Evolutionary conservation across 2,329 filamentous ascomycete species (phyloP).

Genomic region (Exophiala viscosa): DNA sequence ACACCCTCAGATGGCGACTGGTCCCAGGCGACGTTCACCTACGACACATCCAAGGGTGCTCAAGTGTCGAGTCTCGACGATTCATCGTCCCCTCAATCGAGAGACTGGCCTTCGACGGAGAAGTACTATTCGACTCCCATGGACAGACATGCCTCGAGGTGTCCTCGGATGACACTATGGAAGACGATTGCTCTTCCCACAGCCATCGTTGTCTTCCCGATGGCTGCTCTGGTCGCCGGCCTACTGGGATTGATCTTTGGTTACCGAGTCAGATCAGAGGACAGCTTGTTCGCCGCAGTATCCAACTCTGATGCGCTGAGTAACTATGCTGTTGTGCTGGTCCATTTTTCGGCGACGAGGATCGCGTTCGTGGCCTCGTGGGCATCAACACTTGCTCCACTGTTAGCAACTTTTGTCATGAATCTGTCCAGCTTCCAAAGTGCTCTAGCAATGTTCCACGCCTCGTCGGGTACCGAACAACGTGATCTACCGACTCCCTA

Average conservation of each 20-base stretch:
- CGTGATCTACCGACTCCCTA: conserved; percentile 25
- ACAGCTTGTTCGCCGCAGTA: conserved; percentile 12
- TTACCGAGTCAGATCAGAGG: conserved; percentile 20
- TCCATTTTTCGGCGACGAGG: conserved; percentile 27
- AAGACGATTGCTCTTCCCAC: conserved; percentile 23
- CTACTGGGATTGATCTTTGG: conserved; percentile 25
- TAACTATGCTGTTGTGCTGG: conserved; percentile 20
- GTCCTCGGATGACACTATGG: conserved; percentile 10
- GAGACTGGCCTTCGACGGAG: conserved; percentile 16
- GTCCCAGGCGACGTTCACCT: conserved; percentile 12
- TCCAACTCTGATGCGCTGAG: conserved; percentile 13
- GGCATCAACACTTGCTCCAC: conserved; percentile 25
- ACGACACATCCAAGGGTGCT: conserved; percentile 4
- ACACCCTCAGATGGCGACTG: conserved; percentile 12
- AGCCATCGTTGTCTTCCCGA: conserved; percentile 20
- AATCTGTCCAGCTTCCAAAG: conserved; percentile 15
- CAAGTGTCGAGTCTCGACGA: conserved; percentile 6
- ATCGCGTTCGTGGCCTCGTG: conserved; percentile 26
- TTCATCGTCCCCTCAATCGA: not conserved
- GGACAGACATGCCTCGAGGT: conserved; percentile 3
- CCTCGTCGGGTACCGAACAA: conserved; percentile 12
- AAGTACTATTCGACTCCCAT: conserved; percentile 15
- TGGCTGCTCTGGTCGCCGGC: conserved; percentile 21
- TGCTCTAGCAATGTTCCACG: conserved; percentile 16
- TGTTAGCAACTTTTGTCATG: conserved; percentile 27